phyloP scores from a whole-genome alignment of 192 early-diverging fungal species.

The Spizellomyces sp. region DNA sequence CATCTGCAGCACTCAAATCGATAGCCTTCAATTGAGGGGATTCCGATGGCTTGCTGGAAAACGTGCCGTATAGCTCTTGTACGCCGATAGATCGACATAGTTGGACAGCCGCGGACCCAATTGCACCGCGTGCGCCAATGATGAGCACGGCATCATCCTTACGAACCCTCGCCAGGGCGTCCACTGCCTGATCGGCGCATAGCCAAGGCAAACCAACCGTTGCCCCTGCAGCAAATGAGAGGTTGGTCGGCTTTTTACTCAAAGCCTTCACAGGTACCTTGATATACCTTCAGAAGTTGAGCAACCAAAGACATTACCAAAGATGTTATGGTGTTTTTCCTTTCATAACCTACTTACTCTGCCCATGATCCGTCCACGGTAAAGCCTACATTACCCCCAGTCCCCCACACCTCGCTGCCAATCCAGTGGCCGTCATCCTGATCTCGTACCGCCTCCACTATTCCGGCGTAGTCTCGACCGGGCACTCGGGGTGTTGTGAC shows the following conservation, averaged over 20 bases:
- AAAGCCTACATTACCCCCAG: too few species aligned
- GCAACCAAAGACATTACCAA: background rate
- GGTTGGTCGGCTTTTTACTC: background rate
- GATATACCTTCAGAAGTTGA: background rate
- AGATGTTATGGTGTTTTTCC: too few species aligned
- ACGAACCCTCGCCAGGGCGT: background rate
- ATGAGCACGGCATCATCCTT: slow-evolving; percentile 2
- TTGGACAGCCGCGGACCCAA: slow-evolving; percentile 8
- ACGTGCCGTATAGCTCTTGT: background rate
- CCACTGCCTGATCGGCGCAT: slow-evolving; percentile 2
- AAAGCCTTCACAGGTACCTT: background rate
- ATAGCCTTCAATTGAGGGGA: background rate
- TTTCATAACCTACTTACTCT: too few species aligned
- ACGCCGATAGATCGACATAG: slow-evolving; percentile 2
- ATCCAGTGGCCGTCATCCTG: too few species aligned
- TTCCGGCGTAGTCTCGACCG: too few species aligned
- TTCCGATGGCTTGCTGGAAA: background rate
- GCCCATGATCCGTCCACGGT: too few species aligned
- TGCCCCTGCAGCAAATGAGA: background rate
- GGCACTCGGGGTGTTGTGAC: too few species aligned
- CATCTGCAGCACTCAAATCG: background rate
- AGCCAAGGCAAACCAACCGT: slow-evolving; percentile 6
- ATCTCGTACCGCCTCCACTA: too few species aligned
- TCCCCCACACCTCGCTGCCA: too few species aligned
- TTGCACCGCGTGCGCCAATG: background rate